Base-by-base conservation (phyloP, 305 asterid species). In the Nicotiana rustica region DNA sequence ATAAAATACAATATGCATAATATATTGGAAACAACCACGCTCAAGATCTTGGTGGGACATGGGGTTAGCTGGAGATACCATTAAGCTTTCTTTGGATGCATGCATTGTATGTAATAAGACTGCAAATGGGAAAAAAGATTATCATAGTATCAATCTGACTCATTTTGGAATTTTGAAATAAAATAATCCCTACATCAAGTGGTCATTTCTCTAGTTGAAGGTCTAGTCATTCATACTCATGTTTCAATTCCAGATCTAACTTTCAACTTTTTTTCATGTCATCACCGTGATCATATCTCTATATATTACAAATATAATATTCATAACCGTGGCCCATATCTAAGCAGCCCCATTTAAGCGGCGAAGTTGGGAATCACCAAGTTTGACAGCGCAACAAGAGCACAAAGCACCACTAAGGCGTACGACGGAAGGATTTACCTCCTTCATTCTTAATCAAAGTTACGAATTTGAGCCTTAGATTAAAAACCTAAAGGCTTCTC, bases 41-140 rank as follows among this genome's bases (percentile, higher is more conserved):
- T 78, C 70, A 77, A 61, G 64, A 84, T 86, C 87, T 70, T 77
- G 19, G 85, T 77, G 82, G 85, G 88, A 14, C 35, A 59, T 44
- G 25, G 12, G 38, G 75, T 41, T 38, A 41, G 4, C 52, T 25
- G 60, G 19, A 56, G 68, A 13, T 10, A 18, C 35, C 3, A 1
- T 12, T 33, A 52, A 4, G 8, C 57, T 47, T 49, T 79, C 15
- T 38, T 10, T 60, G 4, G 21, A 33, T 52, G 25, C 21, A 14
- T 49, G 71, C 77, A 44, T 77, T 71, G 84, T 80, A 83, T 67
- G 70, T 82, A 21, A 13, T 73, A 73, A 25, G 62, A 73, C 61
- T 47, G 79, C 38, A 73, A 47, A 47, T 73, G 62, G 79, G 62
- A 2, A 73, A 70, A 47, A 73, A 25, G 19, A 73, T 47, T 47